Evolutionary conservation across 768 basidiomycete genomes (phyloP).

Genomic region (Megacollybia marginata): DNA sequence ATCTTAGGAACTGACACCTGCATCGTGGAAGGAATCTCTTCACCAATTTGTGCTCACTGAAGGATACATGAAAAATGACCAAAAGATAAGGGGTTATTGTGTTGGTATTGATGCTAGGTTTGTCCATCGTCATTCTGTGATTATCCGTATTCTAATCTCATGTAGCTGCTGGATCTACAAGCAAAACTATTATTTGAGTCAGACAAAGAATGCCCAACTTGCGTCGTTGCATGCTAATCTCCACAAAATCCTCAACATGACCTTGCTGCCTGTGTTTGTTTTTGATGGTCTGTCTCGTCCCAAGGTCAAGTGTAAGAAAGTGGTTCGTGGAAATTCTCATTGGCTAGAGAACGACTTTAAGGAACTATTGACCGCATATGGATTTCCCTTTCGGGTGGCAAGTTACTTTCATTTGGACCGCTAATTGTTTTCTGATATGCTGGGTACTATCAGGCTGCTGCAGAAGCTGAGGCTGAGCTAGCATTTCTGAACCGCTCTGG

Average conservation of each 20-base stretch:
- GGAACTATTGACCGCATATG: conserved; percentile 30
- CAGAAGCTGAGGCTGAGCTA: conserved; percentile 50
- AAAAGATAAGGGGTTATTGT: no score
- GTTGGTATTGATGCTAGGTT: no score
- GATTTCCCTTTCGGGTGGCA: no score
- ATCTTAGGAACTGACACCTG: conserved; percentile 25
- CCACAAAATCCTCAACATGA: no score
- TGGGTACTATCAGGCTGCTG: conserved; percentile 36
- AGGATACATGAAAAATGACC: no score
- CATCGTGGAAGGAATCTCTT: conserved; percentile 25
- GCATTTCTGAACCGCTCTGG: conserved; percentile 33
- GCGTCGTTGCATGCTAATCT: conserved; percentile 34
- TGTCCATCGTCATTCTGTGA: no score
- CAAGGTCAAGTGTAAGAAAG: conserved; percentile 27
- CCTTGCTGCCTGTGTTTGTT: conserved; percentile 38
- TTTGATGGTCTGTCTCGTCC: conserved; percentile 42
- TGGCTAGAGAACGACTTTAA: conserved; percentile 16
- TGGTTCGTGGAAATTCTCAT: conserved; percentile 18
- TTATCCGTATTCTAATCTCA: conserved; percentile 6
- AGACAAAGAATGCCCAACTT: conserved; percentile 34
- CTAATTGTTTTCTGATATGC: no score
- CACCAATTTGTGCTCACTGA: no score
- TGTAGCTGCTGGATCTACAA: no score
- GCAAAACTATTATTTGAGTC: conserved; percentile 25
- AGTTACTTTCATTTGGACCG: conserved; percentile 10